These are phyloP conservation scores for Aspergillus vadensis DNA, from an alignment of 2,329 filamentous ascomycete genomes.

Conservation along the genomic window DNA sequence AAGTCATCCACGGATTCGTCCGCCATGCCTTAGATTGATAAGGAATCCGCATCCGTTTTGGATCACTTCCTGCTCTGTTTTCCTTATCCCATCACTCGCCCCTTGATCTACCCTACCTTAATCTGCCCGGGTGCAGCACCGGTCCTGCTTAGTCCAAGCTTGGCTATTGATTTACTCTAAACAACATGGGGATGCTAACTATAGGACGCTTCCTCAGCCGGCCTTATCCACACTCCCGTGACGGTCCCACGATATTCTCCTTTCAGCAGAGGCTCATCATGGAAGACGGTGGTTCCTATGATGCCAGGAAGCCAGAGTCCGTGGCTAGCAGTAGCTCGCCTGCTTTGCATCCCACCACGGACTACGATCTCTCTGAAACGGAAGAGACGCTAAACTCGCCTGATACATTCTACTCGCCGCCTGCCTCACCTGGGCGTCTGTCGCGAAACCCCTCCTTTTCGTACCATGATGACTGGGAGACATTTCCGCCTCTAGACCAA, in stretches of 20 bases:
- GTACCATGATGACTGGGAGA: constrained; percentile 87
- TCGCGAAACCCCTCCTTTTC: constrained; percentile 80
- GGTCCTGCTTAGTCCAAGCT: neutral
- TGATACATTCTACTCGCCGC: constrained; percentile 35
- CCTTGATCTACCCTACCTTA: neutral
- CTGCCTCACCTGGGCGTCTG: constrained; percentile 45
- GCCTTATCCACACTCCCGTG: constrained; percentile 34
- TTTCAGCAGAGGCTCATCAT: constrained; percentile 42
- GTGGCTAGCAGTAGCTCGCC: constrained; percentile 24
- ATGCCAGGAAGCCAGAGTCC: constrained; percentile 27
- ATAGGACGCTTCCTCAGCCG: constrained; percentile 41
- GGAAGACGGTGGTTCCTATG: constrained; percentile 28
- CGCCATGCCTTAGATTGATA: constrained; percentile 12
- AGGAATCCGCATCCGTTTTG: constrained; percentile 8
- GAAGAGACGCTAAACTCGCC: constrained; percentile 29
- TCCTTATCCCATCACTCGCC: neutral
- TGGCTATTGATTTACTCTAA: neutral
- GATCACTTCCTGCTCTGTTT: neutral
- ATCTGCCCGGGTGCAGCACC: constrained; percentile 1
- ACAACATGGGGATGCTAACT: constrained; percentile 42
- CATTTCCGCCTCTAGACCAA: constrained; percentile 83
- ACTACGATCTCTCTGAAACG: constrained; percentile 32
- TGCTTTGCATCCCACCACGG: constrained; percentile 25
- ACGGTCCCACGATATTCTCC: constrained; percentile 40
- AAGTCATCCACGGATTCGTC: neutral